Evolutionary conservation across 2,329 filamentous ascomycete genomes (phyloP), one percentile per base, ranked within the genome.

Genomic region (Hymenoscyphus linearis): DNA sequence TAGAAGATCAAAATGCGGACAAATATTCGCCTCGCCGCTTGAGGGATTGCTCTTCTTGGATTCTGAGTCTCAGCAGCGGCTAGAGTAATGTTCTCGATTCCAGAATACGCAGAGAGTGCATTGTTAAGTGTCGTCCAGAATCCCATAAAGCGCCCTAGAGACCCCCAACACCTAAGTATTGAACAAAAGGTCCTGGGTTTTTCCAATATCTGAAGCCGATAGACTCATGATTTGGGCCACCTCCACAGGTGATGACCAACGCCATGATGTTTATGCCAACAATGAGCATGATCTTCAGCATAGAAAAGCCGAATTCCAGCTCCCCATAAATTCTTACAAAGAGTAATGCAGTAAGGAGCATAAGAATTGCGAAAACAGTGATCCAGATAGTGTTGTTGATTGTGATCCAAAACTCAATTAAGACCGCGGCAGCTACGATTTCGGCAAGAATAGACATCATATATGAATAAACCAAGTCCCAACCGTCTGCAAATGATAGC

Each of bases 181-280:
- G 82, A 40, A 86, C 84, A 65, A 89, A 88, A 0, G 87, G 84
- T 0, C 86, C 87, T 0, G 88, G 88, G 34, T 85, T 74, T 52
- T 77, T 82, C 89, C 88, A 92, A 73, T 89, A 90, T 44, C 78
- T 75, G 72, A 90, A 90, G 1, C 88, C 88, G 60, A 85, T 79
- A 9, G 80, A 76, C 18, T 82, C 78, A 0, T 79, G 80, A 16
- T 83, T 82, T 0, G 85, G 82, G 1, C 85, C 79, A 53, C 85
- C 86, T 27, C 86, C 86, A 2, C 87, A 79, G 66, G 85, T 82
- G 67, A 88, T 84, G 61, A 87, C 77, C 34, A 88, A 74, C 14
- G 83, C 68, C 66, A 86, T 81, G 58, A 87, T 78, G 68, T 86
- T 85, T 59, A 90, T 76, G 57, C 84, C 82, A 62, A 88, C 73